Evolutionary conservation across 2,329 filamentous ascomycete species (phyloP), one percentile per base, ranked within the genome.

Genomic region (Westerdykella aurantiaca): DNA sequence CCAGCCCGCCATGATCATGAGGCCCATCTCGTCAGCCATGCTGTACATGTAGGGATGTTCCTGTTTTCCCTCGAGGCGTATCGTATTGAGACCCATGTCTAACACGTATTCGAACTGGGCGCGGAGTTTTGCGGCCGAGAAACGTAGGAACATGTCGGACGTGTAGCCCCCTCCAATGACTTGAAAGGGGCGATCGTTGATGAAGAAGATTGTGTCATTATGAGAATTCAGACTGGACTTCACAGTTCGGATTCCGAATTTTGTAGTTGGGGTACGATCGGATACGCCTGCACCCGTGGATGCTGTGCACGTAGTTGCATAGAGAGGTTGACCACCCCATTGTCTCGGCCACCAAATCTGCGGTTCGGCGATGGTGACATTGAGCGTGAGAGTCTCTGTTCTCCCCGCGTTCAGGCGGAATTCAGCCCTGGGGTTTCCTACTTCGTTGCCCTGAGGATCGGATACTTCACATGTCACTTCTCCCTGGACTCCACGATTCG

Each of bases 1-100:
- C 79, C 80, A 84, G 0, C 81, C 81, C 0, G 79, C 68, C 31
- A 84, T 66, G 0, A 83, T 61, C 78, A 84, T 81, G 31, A 83
- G 53, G 0, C 81, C 81, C 53, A 81, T 65, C 3, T 71, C 67
- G 52, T 83, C 79, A 1, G 80, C 77, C 2, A 82, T 65, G 0
- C 77, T 69, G 53, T 82, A 84, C 1, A 84, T 63, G 48, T 77
- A 73, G 0, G 78, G 76, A 6, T 83, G 80, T 52, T 83, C 81
- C 56, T 80, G 76, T 48, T 82, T 83, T 2, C 81, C 81, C 55
- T 84, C 81, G 1, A 83, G 70, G 2, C 81, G 76, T 17, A 84
- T 67, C 0, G 80, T 81, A 57, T 84, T 84, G 38, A 81, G 68
- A 2, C 80, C 80, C 61, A 83, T 75, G 50, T 81, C 78, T 0